Conservation (phyloP, 805 yeast genomes). For the Wickerhamiella galacta region DNA sequence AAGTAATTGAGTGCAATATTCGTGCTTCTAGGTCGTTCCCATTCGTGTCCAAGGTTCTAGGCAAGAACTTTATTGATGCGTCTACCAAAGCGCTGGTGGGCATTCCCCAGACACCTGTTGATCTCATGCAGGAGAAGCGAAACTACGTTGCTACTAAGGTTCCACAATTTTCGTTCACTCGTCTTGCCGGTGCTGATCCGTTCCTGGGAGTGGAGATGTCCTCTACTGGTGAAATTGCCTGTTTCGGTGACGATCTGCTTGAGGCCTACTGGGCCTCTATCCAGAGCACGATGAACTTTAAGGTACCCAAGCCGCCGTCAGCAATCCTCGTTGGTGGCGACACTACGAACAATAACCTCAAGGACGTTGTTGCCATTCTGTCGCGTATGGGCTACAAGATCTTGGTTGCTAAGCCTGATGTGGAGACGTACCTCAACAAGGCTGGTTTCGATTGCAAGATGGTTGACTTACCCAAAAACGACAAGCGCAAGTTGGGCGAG, state of each 20-base stretch:
- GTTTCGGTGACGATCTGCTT: slow-evolving; percentile 68
- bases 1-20: slow-evolving; percentile 96
- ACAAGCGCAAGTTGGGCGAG: slow-evolving; percentile 85
- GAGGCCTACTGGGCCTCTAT: slow-evolving; percentile 98
- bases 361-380: slow-evolving; percentile 52
- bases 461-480: slow-evolving; percentile 83
- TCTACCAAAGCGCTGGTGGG: slow-evolving; percentile 74
- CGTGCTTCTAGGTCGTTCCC: slow-evolving; percentile 99
- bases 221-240: slow-evolving; percentile 97
- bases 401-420: slow-evolving; percentile 59
- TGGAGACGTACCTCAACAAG: slow-evolving; percentile 47
- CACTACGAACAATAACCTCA: slow-evolving; percentile 49
- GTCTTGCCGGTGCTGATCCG: slow-evolving; percentile 99
- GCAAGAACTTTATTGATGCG: slow-evolving; percentile 84
- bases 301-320: slow-evolving; percentile 76
- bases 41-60: slow-evolving; percentile 92
- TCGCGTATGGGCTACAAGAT: slow-evolving; percentile 65
- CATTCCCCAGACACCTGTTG: slow-evolving; percentile 59
- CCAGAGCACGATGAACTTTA: slow-evolving; percentile 94
- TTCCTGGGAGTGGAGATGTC: slow-evolving; percentile 98
- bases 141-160: slow-evolving; percentile 90
- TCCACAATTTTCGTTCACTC: slow-evolving; percentile 95
- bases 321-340: slow-evolving; percentile 95
- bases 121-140: slow-evolving; percentile 63
- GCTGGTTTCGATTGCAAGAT: slow-evolving; percentile 33